Conservation (phyloP, 345 rosid genomes). For the Hibiscus trionum region DNA sequence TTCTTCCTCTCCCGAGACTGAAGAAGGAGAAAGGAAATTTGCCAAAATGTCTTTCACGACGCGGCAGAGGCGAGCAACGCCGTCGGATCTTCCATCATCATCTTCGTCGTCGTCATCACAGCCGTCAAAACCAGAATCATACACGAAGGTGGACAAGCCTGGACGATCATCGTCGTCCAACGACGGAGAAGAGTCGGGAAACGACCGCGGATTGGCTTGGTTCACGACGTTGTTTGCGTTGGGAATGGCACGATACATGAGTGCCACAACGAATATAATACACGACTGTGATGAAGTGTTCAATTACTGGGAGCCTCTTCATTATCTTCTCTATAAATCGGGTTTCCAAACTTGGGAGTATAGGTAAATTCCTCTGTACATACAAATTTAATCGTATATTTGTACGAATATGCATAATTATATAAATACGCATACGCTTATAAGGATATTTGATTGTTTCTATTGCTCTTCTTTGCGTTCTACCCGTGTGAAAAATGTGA, state of each 20-base stretch:
- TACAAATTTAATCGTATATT: background rate
- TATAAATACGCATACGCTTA: background rate
- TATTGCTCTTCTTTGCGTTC: background rate
- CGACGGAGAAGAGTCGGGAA: conserved; percentile 21
- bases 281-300: conserved; percentile 99
- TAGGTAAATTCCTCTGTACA: conserved; percentile 36
- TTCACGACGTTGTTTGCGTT: conserved; percentile 54
- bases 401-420: background rate
- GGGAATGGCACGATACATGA: conserved; percentile 79
- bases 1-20: background rate
- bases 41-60: conserved; percentile 43
- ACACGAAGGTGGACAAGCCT: conserved; percentile 59
- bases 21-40: background rate
- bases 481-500: background rate
- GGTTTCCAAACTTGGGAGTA: conserved; percentile 98
- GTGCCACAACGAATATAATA: conserved; percentile 89
- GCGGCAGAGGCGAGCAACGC: conserved; percentile 59
- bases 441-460: background rate
- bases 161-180: conserved; percentile 28
- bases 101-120: background rate
- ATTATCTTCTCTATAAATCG: conserved; percentile 75
- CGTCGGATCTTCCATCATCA: conserved; percentile 31
- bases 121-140: conserved; percentile 27
- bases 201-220: conserved; percentile 56
- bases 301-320: conserved; percentile 99